Evolutionary conservation across 164 flowering plant species (phyloP), one percentile per base, ranked within the genome.

Genomic region (Piper betle): DNA sequence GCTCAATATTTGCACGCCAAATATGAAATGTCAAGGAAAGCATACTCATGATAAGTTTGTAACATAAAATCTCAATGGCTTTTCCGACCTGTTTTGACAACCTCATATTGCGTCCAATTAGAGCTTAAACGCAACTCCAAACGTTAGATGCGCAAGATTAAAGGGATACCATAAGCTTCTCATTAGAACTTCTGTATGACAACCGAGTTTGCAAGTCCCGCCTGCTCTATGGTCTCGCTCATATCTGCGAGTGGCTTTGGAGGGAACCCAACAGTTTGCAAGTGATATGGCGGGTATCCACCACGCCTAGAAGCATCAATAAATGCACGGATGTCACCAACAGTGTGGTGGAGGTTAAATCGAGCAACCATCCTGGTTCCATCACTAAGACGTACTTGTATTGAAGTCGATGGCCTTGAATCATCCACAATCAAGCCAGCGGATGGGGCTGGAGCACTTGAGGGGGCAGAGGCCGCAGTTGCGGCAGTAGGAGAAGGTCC

Each of bases 191-290:
- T 93, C 82, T 87, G 98, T 67, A 93, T 77, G 16, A 93, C 77
- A 42, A 93, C 98, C 2, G 98, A 90, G 70, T 78, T 93, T 38
- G 87, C 87, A n/a, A 93, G 81, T 19, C 94, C 98, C 3, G 96
- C 94, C 71, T 87, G 77, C 76, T 87, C 91, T 63, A 93, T 81
- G 6, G 96, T 90, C 82, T 82, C 87, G 52, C 66, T 71, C 15
- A 59, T 71, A 74, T 91, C 91, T 3, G 69, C 66, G 18, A 91
- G 90, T 62, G 68, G 87, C 77, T 85, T 91, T 46, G 96, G 96
- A 64, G 96, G 97, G 73, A 91, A 91, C 6, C 94, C 96, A 71
- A 90, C 79, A 2, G 82, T 71, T 68, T 82, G 94, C 75, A 91
- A 72, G 55, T 79, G 84, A 71, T 86, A 91, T 52, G 66, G 70